phyloP scores from a whole-genome alignment of 306 rosid genomes.

The Cucurbita moschata region DNA sequence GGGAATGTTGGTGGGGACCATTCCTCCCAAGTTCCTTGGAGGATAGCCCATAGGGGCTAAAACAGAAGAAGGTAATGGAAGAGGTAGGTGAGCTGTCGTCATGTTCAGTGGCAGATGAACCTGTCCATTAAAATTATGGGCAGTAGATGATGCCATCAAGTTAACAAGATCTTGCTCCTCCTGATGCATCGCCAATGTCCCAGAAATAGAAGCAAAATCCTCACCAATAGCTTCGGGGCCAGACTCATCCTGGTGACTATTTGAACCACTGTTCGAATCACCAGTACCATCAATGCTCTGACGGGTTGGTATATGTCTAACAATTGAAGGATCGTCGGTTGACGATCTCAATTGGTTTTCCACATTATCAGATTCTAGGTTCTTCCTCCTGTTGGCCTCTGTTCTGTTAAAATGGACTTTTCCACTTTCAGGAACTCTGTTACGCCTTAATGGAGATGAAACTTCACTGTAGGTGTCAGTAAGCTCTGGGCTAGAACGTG shows the following conservation, averaged over 20 bases:
- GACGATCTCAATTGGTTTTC: constrained; percentile 27
- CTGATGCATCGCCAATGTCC: constrained; percentile 65
- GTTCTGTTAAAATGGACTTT: constrained; percentile 32
- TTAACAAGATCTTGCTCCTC: constrained; percentile 88
- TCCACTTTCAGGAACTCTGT: constrained; percentile 36
- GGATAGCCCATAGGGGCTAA: constrained; percentile 69
- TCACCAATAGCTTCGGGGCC: constrained; percentile 29
- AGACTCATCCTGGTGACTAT: constrained; percentile 40
- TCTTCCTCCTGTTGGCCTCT: constrained; percentile 52
- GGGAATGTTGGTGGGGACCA: constrained; percentile 50
- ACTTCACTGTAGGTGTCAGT: constrained; percentile 65
- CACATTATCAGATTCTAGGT: constrained; percentile 32
- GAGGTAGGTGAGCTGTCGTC: constrained; percentile 59
- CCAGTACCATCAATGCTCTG: constrained; percentile 30
- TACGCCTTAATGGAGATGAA: constrained; percentile 48
- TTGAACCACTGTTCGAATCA: constrained; percentile 41
- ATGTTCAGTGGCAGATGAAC: constrained; percentile 60
- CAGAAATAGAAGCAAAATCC: constrained; percentile 52
- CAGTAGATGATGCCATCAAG: constrained; percentile 59
- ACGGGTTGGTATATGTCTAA: constrained; percentile 26
- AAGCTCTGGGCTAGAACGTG: constrained; percentile 94
- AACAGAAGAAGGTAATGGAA: constrained; percentile 54
- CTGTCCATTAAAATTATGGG: constrained; percentile 59
- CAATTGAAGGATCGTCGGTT: constrained; percentile 35
- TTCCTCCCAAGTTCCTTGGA: constrained; percentile 60